Conservation (phyloP, 208 protist species). For the Trypanosoma rangeli region DNA sequence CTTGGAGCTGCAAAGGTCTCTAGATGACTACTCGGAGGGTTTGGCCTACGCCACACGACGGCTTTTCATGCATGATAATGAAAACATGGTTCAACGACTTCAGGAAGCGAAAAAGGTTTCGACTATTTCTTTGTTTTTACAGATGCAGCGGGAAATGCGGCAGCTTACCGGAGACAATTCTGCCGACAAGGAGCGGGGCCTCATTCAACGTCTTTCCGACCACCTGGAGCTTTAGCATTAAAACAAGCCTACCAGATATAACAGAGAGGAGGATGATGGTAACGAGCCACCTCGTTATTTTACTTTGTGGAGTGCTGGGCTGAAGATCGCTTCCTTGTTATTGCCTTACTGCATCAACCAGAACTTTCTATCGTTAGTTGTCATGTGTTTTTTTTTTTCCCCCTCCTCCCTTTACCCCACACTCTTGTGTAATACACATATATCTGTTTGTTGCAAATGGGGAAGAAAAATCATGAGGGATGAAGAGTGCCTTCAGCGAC, state of each 20-base stretch:
- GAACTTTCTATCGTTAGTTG: too few species aligned
- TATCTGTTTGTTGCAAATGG: too few species aligned
- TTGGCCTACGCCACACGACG: constrained; percentile 3
- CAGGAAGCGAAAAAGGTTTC: constrained; percentile 13
- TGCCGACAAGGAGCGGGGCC: constrained; percentile 2
- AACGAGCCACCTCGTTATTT: too few species aligned
- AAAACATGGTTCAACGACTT: constrained; percentile 15
- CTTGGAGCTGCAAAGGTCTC: constrained; percentile 1
- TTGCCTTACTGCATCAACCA: not conserved
- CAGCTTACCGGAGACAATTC: constrained; percentile 19
- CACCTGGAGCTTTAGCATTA: constrained; percentile 10
- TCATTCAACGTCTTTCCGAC: constrained; percentile 19
- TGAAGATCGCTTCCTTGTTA: constrained; percentile 3
- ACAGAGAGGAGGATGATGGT: not conserved
- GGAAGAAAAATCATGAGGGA: too few species aligned
- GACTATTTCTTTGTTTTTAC: constrained; percentile 16
- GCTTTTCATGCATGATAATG: constrained; percentile 22
- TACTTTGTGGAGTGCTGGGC: not conserved
- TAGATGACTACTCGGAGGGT: constrained; percentile 16
- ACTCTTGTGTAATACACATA: too few species aligned
- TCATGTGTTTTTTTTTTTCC: too few species aligned
- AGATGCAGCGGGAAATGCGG: constrained; percentile 21
- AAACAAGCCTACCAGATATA: not conserved
- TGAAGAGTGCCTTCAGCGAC: too few species aligned
- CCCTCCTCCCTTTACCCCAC: too few species aligned